Percentiles rank a stretch among this genome's conserved stretches.
phyloP scores from a whole-genome alignment of 441 rosid species.

The Euphorbia corollata region DNA sequence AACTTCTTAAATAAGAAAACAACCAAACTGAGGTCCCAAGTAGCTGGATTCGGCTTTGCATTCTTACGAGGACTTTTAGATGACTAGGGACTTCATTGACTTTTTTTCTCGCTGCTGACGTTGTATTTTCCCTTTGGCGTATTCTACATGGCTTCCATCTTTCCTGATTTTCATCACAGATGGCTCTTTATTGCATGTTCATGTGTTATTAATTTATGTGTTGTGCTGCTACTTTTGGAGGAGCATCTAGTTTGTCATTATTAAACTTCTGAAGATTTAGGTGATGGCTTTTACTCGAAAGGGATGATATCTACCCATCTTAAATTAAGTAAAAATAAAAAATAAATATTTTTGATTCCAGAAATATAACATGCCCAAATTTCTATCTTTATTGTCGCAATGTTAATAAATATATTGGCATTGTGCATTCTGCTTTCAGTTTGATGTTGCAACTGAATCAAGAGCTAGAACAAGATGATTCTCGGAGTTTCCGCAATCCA shows the following conservation, averaged over 20 bases:
- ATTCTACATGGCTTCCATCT: background rate
- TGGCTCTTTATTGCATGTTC: background rate
- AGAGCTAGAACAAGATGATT: slow-evolving; percentile 84
- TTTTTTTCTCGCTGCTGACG: background rate
- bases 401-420: slow-evolving; percentile 4
- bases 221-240: background rate
- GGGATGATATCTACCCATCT: background rate
- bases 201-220: background rate
- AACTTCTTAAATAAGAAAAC: background rate
- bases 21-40: background rate
- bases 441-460: slow-evolving; percentile 81
- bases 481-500: slow-evolving; percentile 51
- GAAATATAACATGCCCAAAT: background rate
- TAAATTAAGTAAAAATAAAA: no score
- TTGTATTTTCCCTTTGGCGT: background rate
- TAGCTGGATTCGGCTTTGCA: background rate
- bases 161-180: background rate
- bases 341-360: background rate
- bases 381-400: background rate
- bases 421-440: slow-evolving; percentile 34
- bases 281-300: background rate
- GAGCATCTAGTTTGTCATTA: background rate
- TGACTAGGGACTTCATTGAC: background rate
- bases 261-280: slow-evolving; percentile 1
- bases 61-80: background rate